Evolutionary conservation across 305 asterid genomes (phyloP).

Genomic region (Fraxinus xanthoxyloides): DNA sequence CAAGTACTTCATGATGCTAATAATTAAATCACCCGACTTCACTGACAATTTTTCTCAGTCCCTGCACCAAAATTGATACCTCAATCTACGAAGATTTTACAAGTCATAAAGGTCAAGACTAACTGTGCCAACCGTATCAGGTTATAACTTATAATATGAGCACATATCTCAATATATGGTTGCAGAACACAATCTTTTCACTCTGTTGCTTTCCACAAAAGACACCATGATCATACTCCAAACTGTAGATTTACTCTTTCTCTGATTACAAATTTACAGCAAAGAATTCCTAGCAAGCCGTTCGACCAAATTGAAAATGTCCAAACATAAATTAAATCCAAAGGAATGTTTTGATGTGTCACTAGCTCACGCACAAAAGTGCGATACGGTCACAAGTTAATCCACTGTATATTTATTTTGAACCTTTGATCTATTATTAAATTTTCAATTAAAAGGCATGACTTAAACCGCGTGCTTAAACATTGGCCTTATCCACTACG

Average conservation of each 20-base stretch:
- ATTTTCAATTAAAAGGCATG: background rate
- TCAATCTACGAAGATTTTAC: constrained; percentile 4
- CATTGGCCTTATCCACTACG: background rate
- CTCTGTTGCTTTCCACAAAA: background rate
- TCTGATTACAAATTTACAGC: background rate
- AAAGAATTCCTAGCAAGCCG: background rate
- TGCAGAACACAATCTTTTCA: background rate
- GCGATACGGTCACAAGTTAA: background rate
- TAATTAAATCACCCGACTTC: constrained; percentile 7
- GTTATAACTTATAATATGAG: no score
- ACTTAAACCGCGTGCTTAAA: background rate
- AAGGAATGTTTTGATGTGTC: background rate
- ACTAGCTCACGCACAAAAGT: background rate
- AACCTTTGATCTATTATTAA: background rate
- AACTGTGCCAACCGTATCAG: background rate
- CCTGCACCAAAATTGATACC: constrained; percentile 17
- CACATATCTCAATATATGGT: no score
- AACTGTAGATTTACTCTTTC: background rate
- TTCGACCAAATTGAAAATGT: background rate
- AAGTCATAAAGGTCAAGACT: background rate
- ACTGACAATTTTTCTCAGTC: constrained; percentile 13
- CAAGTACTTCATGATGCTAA: constrained; percentile 75
- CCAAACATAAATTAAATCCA: background rate
- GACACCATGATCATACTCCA: background rate
- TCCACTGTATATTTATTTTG: background rate